phyloP scores from a whole-genome alignment of 352 stramenopile genomes.

The Globisporangium irregulare region DNA sequence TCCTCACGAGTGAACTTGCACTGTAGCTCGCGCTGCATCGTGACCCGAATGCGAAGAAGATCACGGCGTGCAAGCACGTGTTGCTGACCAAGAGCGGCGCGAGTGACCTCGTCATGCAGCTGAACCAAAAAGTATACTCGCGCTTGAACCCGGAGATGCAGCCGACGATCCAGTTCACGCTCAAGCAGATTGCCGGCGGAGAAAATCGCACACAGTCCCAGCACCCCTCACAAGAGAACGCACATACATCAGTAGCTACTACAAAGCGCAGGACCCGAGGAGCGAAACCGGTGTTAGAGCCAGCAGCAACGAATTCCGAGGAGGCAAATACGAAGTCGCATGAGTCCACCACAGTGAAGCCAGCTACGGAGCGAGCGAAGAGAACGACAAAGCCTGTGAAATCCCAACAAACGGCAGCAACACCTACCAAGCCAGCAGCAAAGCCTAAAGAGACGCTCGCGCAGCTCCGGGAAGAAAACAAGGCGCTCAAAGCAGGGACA shows the following conservation, averaged over 20 bases:
- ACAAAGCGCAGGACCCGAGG: too few species aligned
- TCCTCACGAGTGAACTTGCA: too few species aligned
- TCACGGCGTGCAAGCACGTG: background rate
- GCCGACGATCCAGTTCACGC: background rate
- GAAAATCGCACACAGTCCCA: background rate
- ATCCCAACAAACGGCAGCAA: background rate
- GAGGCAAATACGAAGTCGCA: too few species aligned
- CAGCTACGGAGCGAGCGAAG: background rate
- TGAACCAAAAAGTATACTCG: constrained; percentile 2
- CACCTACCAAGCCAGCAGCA: background rate
- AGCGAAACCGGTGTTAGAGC: too few species aligned
- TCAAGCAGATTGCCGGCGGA: background rate
- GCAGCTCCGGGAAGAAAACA: background rate
- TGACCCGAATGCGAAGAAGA: background rate
- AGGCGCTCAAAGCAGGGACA: background rate
- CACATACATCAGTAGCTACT: too few species aligned
- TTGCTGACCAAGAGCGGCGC: background rate
- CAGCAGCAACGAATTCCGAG: too few species aligned
- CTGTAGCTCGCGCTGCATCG: constrained; percentile 2
- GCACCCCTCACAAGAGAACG: too few species aligned
- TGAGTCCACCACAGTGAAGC: background rate
- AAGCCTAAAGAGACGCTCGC: background rate
- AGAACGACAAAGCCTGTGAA: background rate
- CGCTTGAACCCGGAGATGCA: background rate
- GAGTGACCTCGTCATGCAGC: constrained; percentile 2